phyloP scores from a whole-genome alignment of 2,329 filamentous ascomycete species.

The Colletotrichum filicis region DNA sequence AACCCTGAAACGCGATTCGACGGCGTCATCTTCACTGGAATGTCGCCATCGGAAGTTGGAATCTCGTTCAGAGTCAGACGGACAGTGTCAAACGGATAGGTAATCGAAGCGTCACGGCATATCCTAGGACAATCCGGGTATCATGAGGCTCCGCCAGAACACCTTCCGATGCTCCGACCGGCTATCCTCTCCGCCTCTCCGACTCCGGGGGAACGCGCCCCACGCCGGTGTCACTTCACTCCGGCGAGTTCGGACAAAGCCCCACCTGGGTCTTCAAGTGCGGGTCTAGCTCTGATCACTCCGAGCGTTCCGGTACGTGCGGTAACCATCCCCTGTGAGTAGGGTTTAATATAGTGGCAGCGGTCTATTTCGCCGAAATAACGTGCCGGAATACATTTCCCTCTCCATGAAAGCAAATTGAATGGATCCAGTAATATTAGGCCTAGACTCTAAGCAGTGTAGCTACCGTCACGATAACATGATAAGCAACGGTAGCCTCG shows the following conservation, averaged over 20 bases:
- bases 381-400: no score
- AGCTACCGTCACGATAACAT: no score
- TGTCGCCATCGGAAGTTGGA: slow-evolving; percentile 23
- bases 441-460: no score
- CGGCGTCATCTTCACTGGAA: slow-evolving; percentile 13
- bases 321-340: not conserved
- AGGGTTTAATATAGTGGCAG: not conserved
- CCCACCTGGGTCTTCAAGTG: not conserved
- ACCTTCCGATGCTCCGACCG: not conserved
- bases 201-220: no score
- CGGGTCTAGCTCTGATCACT: not conserved
- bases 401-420: no score
- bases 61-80: not conserved
- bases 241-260: not conserved
- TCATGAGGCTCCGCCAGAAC: not conserved
- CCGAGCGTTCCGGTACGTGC: not conserved
- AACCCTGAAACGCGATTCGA: slow-evolving; percentile 18
- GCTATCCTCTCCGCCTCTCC: not conserved
- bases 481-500: no score
- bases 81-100: not conserved
- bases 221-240: not conserved
- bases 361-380: not conserved
- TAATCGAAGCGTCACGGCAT: no score
- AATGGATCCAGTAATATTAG: no score
- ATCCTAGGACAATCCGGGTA: no score